These are phyloP conservation scores for Solanum ossicruentum DNA, from an alignment of 257 asterid species.

Conservation along the genomic window DNA sequence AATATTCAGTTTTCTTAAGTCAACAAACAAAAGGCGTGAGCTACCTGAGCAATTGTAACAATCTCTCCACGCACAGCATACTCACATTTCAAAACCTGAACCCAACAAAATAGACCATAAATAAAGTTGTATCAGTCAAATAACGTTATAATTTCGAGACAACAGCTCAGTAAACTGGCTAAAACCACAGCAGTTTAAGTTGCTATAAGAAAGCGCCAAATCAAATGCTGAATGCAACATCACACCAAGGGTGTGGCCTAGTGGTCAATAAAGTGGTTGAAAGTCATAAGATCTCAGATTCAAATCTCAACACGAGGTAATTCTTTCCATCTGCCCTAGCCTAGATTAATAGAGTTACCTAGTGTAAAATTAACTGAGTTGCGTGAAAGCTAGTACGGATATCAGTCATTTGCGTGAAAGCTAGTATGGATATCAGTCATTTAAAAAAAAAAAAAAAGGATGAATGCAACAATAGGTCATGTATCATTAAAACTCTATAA, in stretches of 20 bases:
- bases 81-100: conserved; percentile 78
- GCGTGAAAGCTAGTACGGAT: too few relatives aligned
- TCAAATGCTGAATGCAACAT: background rate
- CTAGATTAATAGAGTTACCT: too few relatives aligned
- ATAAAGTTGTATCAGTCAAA: background rate
- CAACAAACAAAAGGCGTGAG: background rate
- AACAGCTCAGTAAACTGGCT: background rate
- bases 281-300: too few relatives aligned
- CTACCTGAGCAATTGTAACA: conserved; percentile 87
- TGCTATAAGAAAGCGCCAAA: background rate
- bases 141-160: background rate
- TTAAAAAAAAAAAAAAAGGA: background rate
- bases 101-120: background rate
- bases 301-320: too few relatives aligned
- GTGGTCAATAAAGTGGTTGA: too few relatives aligned
- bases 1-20: background rate
- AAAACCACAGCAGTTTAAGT: background rate
- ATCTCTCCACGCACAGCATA: conserved; percentile 99
- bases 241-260: too few relatives aligned
- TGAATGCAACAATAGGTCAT: background rate
- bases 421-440: too few relatives aligned
- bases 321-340: too few relatives aligned
- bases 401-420: too few relatives aligned
- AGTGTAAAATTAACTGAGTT: too few relatives aligned
- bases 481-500: background rate